Evolutionary conservation across 306 rosid species (phyloP).

Genomic region (Arachis hypogaea): DNA sequence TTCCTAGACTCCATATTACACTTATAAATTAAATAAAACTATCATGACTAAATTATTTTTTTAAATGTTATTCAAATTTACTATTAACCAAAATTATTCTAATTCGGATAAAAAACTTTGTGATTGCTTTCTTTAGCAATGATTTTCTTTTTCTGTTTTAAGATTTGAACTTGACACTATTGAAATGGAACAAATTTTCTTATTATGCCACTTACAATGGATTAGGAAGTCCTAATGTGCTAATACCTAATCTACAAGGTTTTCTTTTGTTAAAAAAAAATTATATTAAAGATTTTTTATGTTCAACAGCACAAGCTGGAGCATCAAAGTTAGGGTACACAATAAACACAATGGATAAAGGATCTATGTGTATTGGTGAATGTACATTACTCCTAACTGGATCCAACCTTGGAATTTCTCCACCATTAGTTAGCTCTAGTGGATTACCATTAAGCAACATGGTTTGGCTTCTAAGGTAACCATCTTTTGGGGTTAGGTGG

Average conservation of each 20-base stretch:
- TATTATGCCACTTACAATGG: slow-evolving; percentile 9
- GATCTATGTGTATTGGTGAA: slow-evolving; percentile 52
- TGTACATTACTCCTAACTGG: slow-evolving; percentile 48
- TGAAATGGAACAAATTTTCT: too few species aligned
- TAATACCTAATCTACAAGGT: slow-evolving; percentile 29
- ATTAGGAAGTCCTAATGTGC: slow-evolving; percentile 2
- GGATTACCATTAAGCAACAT: slow-evolving; percentile 76
- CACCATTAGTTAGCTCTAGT: slow-evolving; percentile 59
- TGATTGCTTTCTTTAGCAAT: too few species aligned
- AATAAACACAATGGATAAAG: slow-evolving; percentile 57
- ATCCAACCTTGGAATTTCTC: slow-evolving; percentile 67
- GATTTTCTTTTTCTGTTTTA: too few species aligned
- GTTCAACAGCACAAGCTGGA: slow-evolving; percentile 44
- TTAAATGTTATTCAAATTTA: too few species aligned
- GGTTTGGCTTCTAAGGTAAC: slow-evolving; percentile 60
- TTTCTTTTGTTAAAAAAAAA: background rate
- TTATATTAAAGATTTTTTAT: slow-evolving; percentile 24
- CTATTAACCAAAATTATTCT: too few species aligned
- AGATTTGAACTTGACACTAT: too few species aligned
- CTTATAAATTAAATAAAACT: too few species aligned
- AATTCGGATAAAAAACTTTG: too few species aligned
- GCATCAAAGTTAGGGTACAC: slow-evolving; percentile 55
- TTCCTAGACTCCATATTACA: too few species aligned
- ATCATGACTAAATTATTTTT: too few species aligned
- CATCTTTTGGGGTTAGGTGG: slow-evolving; percentile 67